Evolutionary conservation across 2,329 filamentous ascomycete genomes (phyloP).

Genomic region (Hirsutella thompsonii): DNA sequence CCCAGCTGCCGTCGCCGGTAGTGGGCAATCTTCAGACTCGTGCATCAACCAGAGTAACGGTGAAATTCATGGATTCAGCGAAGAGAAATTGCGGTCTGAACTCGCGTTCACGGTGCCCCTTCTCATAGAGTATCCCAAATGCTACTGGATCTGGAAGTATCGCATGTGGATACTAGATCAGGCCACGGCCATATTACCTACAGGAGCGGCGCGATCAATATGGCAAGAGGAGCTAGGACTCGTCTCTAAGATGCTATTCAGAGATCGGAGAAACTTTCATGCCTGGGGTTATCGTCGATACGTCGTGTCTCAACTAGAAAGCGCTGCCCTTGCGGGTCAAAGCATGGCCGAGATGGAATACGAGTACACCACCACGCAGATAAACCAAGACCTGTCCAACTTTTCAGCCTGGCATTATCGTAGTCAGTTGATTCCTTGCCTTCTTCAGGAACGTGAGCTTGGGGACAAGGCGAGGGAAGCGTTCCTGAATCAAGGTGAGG

Average conservation of each 20-base stretch:
- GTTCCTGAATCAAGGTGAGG: slow-evolving; percentile 56
- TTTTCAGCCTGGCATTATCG: slow-evolving; percentile 96
- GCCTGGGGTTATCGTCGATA: slow-evolving; percentile 85
- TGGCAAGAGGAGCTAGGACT: slow-evolving; percentile 80
- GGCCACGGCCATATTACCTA: slow-evolving; percentile 50
- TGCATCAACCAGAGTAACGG: background rate
- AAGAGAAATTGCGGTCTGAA: slow-evolving; percentile 51
- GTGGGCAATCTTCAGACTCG: background rate
- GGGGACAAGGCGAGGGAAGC: slow-evolving; percentile 46
- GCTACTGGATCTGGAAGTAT: slow-evolving; percentile 99
- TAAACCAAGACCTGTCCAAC: slow-evolving; percentile 74
- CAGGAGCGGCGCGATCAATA: slow-evolving; percentile 42
- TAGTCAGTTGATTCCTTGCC: slow-evolving; percentile 65
- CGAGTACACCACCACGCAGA: slow-evolving; percentile 82
- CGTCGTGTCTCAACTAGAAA: slow-evolving; percentile 66
- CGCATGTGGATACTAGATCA: slow-evolving; percentile 72
- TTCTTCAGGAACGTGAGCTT: slow-evolving; percentile 60
- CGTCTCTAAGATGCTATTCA: slow-evolving; percentile 75
- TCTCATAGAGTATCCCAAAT: slow-evolving; percentile 79
- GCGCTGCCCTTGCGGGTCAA: slow-evolving; percentile 30
- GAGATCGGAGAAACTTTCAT: slow-evolving; percentile 87
- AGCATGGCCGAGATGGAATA: slow-evolving; percentile 74
- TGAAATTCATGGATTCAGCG: slow-evolving; percentile 5
- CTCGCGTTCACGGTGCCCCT: slow-evolving; percentile 74
- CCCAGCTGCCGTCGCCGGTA: slow-evolving; percentile 7